Evolutionary conservation across 129 eudicot species (phyloP), one percentile per base, ranked within the genome.

Genomic region (Calendula officinalis): DNA sequence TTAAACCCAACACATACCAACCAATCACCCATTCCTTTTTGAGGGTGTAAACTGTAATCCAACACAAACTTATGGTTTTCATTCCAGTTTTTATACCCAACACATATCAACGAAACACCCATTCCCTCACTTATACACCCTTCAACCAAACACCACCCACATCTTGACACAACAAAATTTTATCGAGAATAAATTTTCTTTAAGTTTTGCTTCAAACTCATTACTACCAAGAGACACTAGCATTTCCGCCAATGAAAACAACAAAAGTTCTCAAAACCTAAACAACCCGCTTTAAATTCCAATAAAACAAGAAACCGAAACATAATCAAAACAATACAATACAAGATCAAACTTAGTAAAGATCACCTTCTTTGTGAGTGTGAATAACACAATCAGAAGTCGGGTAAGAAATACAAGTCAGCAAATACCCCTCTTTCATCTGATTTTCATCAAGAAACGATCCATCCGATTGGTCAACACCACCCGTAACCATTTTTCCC

Each of bases 341-440:
- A 22, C 2, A 1, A 1, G 17, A 61, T 41, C 61, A 65, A 35
- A 60, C 80, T 82, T 60, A 83, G 73, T 84, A 91, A 60, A 91
- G 88, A 72, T 87, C 98, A 56, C 80, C 71, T 74, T 91, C 98
- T 83, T 87, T 91, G 76, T 87, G 98, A 16, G 98, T 84, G 73
- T 84, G 94, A n/a, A 91, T 83, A 56, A 87, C 98, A 69, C 96
- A 87, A 67, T 91, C 98, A 0, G 80, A n/a, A 45, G 86, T 82
- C 13, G 98, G 96, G 86, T 91, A 91, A 5, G 98, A 84, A 69
- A 91, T 72, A 62, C 96, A 91, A 6, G 96, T 91, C 68, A 91
- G 79, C 78, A 88, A 27, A 66, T 91, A 87, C 5, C 91, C 96
- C 5, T 87, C 77, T 46, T 74, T 69, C 78, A 82, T 66, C 60